phyloP scores from a whole-genome alignment of 2,329 filamentous ascomycete species.

The Neurospora sp. region DNA sequence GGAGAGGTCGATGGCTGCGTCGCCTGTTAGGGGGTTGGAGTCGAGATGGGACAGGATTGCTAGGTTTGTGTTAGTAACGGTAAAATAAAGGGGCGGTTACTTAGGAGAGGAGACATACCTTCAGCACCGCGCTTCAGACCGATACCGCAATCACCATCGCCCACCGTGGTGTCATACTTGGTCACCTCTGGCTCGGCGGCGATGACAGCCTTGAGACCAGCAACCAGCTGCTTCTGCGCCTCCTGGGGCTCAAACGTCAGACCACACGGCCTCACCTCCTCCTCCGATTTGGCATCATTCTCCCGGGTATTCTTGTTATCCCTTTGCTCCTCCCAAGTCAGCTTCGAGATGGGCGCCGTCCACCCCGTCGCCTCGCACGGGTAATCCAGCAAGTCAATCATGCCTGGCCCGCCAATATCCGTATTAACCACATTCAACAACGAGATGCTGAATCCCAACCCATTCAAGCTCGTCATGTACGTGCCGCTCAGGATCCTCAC shows the following conservation, averaged over 20 bases:
- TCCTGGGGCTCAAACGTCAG: constrained; percentile 34
- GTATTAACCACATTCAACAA: constrained; percentile 54
- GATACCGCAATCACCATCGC: constrained; percentile 84
- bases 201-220: constrained; percentile 52
- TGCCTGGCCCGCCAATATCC: constrained; percentile 47
- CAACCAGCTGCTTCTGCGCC: constrained; percentile 42
- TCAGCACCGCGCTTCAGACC: constrained; percentile 82
- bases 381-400: constrained; percentile 61
- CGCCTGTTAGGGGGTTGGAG: constrained; percentile 35
- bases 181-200: constrained; percentile 62
- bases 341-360: constrained; percentile 51
- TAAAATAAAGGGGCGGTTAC: neutral
- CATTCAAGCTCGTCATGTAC: constrained; percentile 72
- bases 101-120: constrained; percentile 33
- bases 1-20: constrained; percentile 42
- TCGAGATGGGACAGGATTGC: constrained; percentile 42
- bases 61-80: constrained; percentile 19
- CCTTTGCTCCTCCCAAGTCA: constrained; percentile 49
- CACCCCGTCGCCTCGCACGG: constrained; percentile 62
- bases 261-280: constrained; percentile 32
- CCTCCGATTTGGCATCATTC: constrained; percentile 22
- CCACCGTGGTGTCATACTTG: constrained; percentile 69
- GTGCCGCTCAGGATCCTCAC: constrained; percentile 58
- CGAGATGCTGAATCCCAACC: constrained; percentile 63
- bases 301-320: constrained; percentile 35